A percentile compares a stretch with the other conserved stretches of the same genome.
Evolutionary conservation across 345 rosid genomes (phyloP).

Genomic region (Crucihimalaya himalaica): DNA sequence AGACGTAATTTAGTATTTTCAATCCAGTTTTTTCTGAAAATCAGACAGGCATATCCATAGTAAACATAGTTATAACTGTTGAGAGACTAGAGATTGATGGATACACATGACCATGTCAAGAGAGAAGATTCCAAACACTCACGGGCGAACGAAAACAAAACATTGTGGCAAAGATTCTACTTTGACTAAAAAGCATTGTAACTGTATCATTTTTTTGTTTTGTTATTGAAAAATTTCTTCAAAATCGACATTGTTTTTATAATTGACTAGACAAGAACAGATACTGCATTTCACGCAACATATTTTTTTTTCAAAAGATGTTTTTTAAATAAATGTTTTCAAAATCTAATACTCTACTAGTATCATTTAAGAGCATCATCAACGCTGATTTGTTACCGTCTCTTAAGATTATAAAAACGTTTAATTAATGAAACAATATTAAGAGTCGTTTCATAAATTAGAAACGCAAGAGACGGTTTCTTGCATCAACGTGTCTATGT

Average conservation of each 20-base stretch:
- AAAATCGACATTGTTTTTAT: neutral
- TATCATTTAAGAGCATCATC: too few species aligned
- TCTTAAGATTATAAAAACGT: too few species aligned
- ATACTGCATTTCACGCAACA: too few species aligned
- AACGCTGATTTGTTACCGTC: too few species aligned
- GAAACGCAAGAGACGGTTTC: too few species aligned
- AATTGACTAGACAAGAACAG: neutral
- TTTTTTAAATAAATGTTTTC: too few species aligned
- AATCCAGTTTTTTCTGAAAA: neutral
- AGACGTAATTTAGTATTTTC: neutral
- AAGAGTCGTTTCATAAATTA: too few species aligned
- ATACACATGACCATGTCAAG: slow-evolving; percentile 30
- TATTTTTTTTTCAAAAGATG: too few species aligned
- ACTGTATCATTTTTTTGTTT: neutral
- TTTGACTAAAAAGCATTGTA: slow-evolving; percentile 11
- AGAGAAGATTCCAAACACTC: slow-evolving; percentile 21
- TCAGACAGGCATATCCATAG: neutral
- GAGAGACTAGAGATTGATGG: neutral
- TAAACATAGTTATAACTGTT: neutral
- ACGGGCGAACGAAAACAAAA: slow-evolving; percentile 20
- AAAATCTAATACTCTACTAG: too few species aligned
- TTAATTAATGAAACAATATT: too few species aligned
- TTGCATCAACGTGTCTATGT: too few species aligned
- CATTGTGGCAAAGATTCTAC: slow-evolving; percentile 21
- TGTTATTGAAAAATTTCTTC: neutral